These are phyloP conservation scores for Monosporozyma unispora DNA, from an alignment of 805 yeast genomes.

Conservation along the genomic window DNA sequence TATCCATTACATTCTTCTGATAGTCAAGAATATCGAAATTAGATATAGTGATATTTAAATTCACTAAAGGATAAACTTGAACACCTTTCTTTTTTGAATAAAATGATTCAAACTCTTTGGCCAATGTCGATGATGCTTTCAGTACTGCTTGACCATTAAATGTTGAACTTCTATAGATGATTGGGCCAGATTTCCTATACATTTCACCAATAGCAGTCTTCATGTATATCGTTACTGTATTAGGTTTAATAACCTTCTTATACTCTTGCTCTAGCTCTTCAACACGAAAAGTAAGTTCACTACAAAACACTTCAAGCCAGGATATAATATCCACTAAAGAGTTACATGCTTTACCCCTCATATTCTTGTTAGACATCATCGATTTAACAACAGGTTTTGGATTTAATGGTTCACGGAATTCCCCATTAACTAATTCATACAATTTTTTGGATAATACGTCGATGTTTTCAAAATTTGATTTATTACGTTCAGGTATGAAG, in stretches of 20 bases:
- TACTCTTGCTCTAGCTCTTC: slow-evolving; percentile 62
- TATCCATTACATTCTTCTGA: slow-evolving; percentile 26
- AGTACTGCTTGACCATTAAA: slow-evolving; percentile 22
- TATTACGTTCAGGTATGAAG: slow-evolving; percentile 2
- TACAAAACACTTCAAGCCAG: slow-evolving; percentile 80
- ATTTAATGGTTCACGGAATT: slow-evolving; percentile 43
- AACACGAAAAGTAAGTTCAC: slow-evolving; percentile 64
- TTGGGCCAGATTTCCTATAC: slow-evolving; percentile 18
- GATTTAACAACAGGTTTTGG: slow-evolving; percentile 61
- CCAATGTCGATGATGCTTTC: slow-evolving; percentile 31
- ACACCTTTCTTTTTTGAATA: slow-evolving; percentile 17
- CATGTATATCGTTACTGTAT: slow-evolving; percentile 36
- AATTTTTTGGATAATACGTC: slow-evolving; percentile 44
- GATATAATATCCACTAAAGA: slow-evolving; percentile 48
- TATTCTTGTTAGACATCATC: slow-evolving; percentile 84
- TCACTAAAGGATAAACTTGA: slow-evolving; percentile 39
- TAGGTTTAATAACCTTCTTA: slow-evolving; percentile 35
- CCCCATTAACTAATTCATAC: slow-evolving; percentile 58
- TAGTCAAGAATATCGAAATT: slow-evolving; percentile 41
- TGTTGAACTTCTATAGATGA: slow-evolving; percentile 8
- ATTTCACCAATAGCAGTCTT: slow-evolving; percentile 20
- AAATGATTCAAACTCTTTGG: slow-evolving; percentile 33
- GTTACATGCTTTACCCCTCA: slow-evolving; percentile 47
- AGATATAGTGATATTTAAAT: slow-evolving; percentile 43
- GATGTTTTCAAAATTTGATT: slow-evolving; percentile 32